Base-by-base conservation (phyloP, 2,329 filamentous ascomycete genomes). In the Leptographium wingfieldii region DNA sequence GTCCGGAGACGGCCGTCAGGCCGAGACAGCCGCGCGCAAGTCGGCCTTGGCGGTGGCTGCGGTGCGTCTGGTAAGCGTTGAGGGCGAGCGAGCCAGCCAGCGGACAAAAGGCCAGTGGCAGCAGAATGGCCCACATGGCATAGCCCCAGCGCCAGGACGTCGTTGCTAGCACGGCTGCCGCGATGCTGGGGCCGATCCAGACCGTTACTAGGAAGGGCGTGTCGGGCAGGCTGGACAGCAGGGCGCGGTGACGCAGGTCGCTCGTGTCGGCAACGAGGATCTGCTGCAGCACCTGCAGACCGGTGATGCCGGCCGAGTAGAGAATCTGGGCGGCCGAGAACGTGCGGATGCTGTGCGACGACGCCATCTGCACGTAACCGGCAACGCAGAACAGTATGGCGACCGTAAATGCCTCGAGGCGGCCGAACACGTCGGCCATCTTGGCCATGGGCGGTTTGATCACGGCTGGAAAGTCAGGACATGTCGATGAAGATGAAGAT, bases 221-320 rank as follows among this genome's bases (percentile, higher is more conserved):
- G 63, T 82, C 79, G 3, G 82, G 81, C 14, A 85, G 69, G 2
- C 78, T 81, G 3, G 80, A 81, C 64, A 82, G 77, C 3, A 86
- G 68, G 16, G 81, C 82, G 60, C 83, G 80, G 66, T 85, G 83
- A 22, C 80, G 69, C 53, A 86, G 69, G 64, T 80, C 76, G 56
- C 79, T 84, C 1, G 80, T 82, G 68, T 86, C 83, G 35, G 83
- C 83, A 56, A 86, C 79, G 68, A 86, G 83, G 49, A 86, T 80
- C 67, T 86, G 82, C 66, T 84, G 79, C 27, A 85, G 69, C 55
- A 86, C 81, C 61, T 81, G 77, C 7, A 76, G 60, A 5, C 66
- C 65, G 3, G 66, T 67, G 55, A 61, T 63, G 3, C 82, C 82
- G 16, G 81, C 79, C 2, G 82, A 77, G 66, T 84, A 85, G 68